A percentile compares a stretch with the other conserved stretches of the same genome.
These are phyloP conservation scores for Backusella psychrophila DNA, from an alignment of 192 early-diverging fungal genomes.

Conservation along the genomic window DNA sequence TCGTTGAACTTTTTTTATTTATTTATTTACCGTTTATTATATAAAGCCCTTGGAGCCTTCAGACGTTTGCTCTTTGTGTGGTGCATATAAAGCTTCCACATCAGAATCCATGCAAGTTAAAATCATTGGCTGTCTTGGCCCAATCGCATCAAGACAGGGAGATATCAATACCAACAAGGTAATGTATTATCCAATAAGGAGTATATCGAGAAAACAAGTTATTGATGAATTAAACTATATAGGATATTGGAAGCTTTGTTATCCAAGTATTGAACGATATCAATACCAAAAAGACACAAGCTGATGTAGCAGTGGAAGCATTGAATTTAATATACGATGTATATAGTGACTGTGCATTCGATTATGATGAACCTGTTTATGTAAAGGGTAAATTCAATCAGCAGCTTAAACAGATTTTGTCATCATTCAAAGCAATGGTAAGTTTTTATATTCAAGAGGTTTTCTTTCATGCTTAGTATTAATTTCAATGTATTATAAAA, in stretches of 20 bases:
- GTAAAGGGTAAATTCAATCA: constrained; percentile 63
- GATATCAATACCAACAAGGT: constrained; percentile 67
- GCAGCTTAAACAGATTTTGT: constrained; percentile 52
- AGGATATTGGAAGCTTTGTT: constrained; percentile 68
- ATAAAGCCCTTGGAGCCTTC: constrained; percentile 37
- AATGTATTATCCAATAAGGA: background rate
- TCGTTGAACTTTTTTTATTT: background rate
- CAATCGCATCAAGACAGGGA: constrained; percentile 69
- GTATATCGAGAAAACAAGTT: background rate
- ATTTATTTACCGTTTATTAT: constrained; percentile 8
- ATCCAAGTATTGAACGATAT: constrained; percentile 44
- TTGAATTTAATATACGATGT: constrained; percentile 88
- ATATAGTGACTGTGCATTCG: constrained; percentile 78
- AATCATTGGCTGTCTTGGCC: constrained; percentile 69
- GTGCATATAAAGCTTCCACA: constrained; percentile 39
- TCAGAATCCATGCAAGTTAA: constrained; percentile 60
- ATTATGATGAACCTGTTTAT: constrained; percentile 86
- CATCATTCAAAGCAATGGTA: constrained; percentile 51
- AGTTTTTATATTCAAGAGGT: background rate
- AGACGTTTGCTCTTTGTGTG: constrained; percentile 43
- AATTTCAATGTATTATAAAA: background rate
- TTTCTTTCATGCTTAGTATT: background rate
- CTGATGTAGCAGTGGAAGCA: constrained; percentile 64
- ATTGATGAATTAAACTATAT: constrained; percentile 9
- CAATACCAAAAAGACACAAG: constrained; percentile 20